Conservation (phyloP, 2,329 filamentous ascomycete genomes). For the Lachnellula cervina region DNA sequence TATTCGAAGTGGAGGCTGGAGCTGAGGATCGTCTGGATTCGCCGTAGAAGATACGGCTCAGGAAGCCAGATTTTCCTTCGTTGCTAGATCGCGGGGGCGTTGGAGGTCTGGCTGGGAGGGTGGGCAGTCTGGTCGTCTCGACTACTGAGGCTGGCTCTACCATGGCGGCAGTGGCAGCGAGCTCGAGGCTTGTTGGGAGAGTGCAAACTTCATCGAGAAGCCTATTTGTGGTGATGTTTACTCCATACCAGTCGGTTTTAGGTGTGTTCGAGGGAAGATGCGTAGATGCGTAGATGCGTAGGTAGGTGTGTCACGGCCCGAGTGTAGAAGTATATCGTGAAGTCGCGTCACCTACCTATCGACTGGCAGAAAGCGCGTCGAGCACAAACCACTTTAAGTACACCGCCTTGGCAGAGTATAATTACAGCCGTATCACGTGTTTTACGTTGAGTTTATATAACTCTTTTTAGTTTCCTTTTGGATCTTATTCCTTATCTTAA, state of each 20-base stretch:
- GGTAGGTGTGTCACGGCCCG: too few species aligned
- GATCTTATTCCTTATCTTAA: too few species aligned
- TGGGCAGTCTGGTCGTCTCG: conserved; percentile 38
- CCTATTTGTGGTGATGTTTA: conserved; percentile 2
- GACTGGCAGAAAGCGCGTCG: too few species aligned
- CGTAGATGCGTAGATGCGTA: too few species aligned
- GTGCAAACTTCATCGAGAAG: conserved; percentile 17
- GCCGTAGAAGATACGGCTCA: conserved; percentile 33
- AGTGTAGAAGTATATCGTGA: too few species aligned
- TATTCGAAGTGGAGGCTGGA: conserved; percentile 3
- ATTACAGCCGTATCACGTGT: too few species aligned
- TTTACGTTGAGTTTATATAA: too few species aligned
- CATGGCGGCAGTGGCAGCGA: conserved; percentile 24
- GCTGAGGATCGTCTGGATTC: conserved; percentile 9
- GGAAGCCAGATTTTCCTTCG: conserved; percentile 31
- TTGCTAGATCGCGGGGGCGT: conserved; percentile 50
- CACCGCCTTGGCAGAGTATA: too few species aligned
- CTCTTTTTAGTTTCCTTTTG: too few species aligned
- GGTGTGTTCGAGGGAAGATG: too few species aligned
- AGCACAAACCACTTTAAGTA: too few species aligned
- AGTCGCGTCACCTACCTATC: too few species aligned
- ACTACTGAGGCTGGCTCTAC: conserved; percentile 23
- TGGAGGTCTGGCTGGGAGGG: conserved; percentile 56
- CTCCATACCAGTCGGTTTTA: neutral
- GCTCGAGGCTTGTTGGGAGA: conserved; percentile 14